Conservation (phyloP, 495 filamentous ascomycete genomes). For the Penicillium canariense region DNA sequence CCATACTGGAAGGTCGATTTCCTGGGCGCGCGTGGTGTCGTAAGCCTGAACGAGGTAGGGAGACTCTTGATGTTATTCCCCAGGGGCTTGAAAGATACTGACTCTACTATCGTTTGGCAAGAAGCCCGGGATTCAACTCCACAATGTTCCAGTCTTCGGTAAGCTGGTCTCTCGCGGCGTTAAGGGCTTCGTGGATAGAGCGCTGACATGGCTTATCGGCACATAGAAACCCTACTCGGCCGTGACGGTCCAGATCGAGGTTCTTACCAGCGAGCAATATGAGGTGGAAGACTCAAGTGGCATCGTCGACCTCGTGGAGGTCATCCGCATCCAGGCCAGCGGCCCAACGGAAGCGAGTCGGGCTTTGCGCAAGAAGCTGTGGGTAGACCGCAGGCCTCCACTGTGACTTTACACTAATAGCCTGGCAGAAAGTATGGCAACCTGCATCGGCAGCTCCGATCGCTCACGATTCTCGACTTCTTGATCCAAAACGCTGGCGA, state of each 20-base stretch:
- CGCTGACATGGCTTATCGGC: conserved; percentile 2
- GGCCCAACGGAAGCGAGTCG: conserved; percentile 89
- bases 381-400: conserved; percentile 28
- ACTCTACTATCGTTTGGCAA: not conserved
- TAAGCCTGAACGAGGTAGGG: not conserved
- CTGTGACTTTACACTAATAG: not conserved
- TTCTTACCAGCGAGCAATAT: conserved; percentile 83
- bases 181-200: conserved; percentile 7
- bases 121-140: not conserved
- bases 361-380: conserved; percentile 95
- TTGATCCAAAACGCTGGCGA: conserved; percentile 92
- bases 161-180: conserved; percentile 16
- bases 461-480: conserved; percentile 87
- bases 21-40: conserved; percentile 3
- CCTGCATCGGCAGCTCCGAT: conserved; percentile 84
- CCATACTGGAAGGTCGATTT: not conserved
- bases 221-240: conserved; percentile 85
- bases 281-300: conserved; percentile 89
- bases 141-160: conserved; percentile 44
- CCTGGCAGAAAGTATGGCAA: conserved; percentile 83
- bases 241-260: conserved; percentile 90
- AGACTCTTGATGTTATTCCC: not conserved
- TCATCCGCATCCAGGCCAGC: conserved; percentile 81
- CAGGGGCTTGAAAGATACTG: not conserved
- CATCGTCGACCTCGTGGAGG: conserved; percentile 90